phyloP scores from a whole-genome alignment of 768 basidiomycete genomes.

The Rhizopogon roseolus region DNA sequence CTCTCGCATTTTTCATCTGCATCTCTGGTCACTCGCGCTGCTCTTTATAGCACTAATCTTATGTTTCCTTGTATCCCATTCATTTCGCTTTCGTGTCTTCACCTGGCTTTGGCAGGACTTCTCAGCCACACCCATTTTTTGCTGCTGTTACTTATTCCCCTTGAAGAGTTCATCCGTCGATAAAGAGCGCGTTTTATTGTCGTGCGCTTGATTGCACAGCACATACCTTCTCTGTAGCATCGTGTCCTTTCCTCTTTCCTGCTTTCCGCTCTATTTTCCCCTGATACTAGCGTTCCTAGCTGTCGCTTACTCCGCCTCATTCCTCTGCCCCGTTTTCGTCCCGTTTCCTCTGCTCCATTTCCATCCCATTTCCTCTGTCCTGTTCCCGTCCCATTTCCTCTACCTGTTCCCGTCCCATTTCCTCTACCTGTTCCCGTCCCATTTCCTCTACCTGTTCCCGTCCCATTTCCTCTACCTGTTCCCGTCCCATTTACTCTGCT shows the following conservation, averaged over 20 bases:
- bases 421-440: no score
- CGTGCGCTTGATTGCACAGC: constrained; percentile 24
- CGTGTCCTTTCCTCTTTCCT: constrained; percentile 25
- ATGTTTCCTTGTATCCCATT: constrained; percentile 25
- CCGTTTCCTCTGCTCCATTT: neutral
- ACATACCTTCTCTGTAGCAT: constrained; percentile 29
- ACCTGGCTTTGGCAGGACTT: constrained; percentile 26
- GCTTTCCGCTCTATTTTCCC: constrained; percentile 15
- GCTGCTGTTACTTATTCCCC: constrained; percentile 28
- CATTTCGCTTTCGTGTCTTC: constrained; percentile 22
- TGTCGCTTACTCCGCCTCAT: constrained; percentile 8
- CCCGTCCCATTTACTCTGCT: no score
- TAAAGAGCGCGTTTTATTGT: constrained; percentile 26
- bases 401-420: no score
- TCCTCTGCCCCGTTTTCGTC: neutral
- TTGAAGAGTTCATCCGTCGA: constrained; percentile 30
- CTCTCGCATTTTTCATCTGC: constrained; percentile 9
- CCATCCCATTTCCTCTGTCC: no score
- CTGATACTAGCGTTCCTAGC: constrained; percentile 10
- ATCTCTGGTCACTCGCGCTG: constrained; percentile 9
- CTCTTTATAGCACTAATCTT: constrained; percentile 28
- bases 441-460: no score
- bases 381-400: no score
- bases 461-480: no score
- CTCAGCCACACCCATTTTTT: constrained; percentile 18